phyloP scores from a whole-genome alignment of 2,329 filamentous ascomycete species.

The Trichophyton mentagrophytes region DNA sequence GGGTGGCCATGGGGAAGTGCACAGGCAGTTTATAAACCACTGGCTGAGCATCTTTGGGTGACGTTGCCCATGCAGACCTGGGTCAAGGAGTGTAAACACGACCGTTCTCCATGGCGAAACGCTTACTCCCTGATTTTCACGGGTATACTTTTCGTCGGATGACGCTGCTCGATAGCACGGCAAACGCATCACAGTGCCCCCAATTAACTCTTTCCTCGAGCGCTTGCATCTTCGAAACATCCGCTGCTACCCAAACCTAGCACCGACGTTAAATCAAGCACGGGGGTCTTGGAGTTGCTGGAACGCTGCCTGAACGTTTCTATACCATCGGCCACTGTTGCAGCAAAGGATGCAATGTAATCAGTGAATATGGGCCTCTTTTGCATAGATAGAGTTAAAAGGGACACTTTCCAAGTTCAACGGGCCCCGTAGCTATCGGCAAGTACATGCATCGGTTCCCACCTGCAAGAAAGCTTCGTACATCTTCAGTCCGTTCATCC shows the following conservation, averaged over 20 bases:
- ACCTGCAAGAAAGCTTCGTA: not conserved
- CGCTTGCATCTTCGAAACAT: not conserved
- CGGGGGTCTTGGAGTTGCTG: not conserved
- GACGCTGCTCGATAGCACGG: not conserved
- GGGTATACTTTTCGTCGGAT: not conserved
- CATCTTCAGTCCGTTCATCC: not conserved
- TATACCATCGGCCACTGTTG: not conserved
- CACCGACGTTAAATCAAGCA: not conserved
- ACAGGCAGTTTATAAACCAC: not conserved
- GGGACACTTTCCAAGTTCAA: not conserved
- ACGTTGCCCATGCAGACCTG: not conserved
- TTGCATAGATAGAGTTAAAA: not conserved
- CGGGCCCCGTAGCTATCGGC: not conserved
- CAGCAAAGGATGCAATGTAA: not conserved
- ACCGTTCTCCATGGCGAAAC: not conserved
- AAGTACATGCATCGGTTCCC: not conserved
- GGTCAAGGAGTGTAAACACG: not conserved
- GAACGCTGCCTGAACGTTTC: not conserved
- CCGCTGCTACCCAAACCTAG: not conserved
- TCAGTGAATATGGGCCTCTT: not conserved
- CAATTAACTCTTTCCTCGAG: not conserved
- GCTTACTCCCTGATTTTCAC: not conserved
- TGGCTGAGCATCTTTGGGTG: not conserved
- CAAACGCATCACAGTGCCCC: not conserved
- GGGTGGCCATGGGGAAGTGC: not conserved